These are phyloP conservation scores for Lenzites betulinus DNA, from an alignment of 768 basidiomycete species.

Conservation along the genomic window DNA sequence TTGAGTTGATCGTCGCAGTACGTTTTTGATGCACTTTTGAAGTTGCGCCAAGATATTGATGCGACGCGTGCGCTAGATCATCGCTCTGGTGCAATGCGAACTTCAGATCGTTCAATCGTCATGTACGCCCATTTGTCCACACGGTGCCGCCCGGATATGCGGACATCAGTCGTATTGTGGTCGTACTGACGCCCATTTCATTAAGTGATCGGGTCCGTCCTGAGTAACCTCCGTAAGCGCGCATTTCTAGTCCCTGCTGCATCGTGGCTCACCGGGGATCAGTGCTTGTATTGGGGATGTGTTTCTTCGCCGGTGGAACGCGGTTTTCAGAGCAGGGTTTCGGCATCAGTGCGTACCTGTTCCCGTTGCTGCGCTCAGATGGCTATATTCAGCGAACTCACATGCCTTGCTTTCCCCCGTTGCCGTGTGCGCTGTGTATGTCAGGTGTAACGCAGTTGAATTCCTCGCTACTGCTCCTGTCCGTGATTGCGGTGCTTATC, in stretches of 20 bases:
- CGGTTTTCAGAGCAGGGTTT: constrained; percentile 82
- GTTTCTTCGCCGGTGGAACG: constrained; percentile 83
- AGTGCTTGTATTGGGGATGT: constrained; percentile 78
- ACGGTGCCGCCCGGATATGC: constrained; percentile 1
- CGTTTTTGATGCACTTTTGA: constrained; percentile 17
- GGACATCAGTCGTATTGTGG: background rate
- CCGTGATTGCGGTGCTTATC: constrained; percentile 76
- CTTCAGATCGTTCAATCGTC: constrained; percentile 48
- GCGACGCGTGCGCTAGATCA: constrained; percentile 37
- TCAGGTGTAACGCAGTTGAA: constrained; percentile 67
- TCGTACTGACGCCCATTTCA: background rate
- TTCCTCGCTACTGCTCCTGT: constrained; percentile 73
- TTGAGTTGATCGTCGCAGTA: constrained; percentile 47
- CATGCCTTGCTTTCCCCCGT: background rate
- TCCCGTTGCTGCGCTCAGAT: background rate
- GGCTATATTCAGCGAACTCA: background rate
- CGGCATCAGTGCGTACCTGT: constrained; percentile 56
- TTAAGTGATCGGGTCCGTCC: constrained; percentile 47
- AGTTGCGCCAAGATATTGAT: constrained; percentile 13
- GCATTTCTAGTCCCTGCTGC: background rate
- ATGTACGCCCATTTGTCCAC: constrained; percentile 30
- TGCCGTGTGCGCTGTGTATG: background rate
- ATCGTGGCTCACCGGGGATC: background rate
- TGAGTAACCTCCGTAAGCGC: constrained; percentile 45
- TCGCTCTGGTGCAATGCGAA: constrained; percentile 48